A percentile compares a stretch with the other conserved stretches of the same genome.
Conservation (phyloP, 2,329 filamentous ascomycete genomes). For the Beauveria sp. region DNA sequence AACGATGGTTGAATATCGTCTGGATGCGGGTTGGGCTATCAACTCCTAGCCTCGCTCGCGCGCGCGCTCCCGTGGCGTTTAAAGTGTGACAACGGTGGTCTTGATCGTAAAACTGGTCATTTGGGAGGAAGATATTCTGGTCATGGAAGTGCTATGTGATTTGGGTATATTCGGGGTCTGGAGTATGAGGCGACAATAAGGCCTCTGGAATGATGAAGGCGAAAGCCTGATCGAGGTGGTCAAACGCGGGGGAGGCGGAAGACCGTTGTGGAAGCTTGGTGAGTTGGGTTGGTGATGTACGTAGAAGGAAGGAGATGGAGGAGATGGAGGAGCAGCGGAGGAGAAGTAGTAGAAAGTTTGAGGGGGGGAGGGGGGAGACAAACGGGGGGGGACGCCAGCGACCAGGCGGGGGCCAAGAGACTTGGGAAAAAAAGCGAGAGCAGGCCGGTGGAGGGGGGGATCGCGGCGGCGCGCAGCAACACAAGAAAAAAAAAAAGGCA, state of each 20-base stretch:
- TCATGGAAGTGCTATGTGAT: constrained; percentile 28
- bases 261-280: neutral
- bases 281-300: constrained; percentile 6
- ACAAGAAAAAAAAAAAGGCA: neutral
- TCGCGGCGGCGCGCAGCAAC: neutral
- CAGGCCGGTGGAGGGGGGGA: neutral
- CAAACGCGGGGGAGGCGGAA: neutral
- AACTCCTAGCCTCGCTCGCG: constrained; percentile 43
- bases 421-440: constrained; percentile 4
- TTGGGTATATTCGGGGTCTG: constrained; percentile 7
- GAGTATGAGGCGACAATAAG: constrained; percentile 2
- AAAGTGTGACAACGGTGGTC: constrained; percentile 59
- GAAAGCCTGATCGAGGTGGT: neutral
- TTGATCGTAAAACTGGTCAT: constrained; percentile 46
- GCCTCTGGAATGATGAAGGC: neutral
- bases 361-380: constrained; percentile 1
- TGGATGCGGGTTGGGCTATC: constrained; percentile 17
- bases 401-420: constrained; percentile 8
- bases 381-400: neutral
- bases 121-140: constrained; percentile 33
- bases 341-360: constrained; percentile 11
- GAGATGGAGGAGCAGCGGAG: constrained; percentile 4
- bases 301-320: constrained; percentile 1
- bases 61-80: constrained; percentile 58
- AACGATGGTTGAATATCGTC: constrained; percentile 55